A percentile compares a stretch with the other conserved stretches of the same genome.
phyloP scores from a whole-genome alignment of 2,329 filamentous ascomycete species.

The Epichloe aotearoae region DNA sequence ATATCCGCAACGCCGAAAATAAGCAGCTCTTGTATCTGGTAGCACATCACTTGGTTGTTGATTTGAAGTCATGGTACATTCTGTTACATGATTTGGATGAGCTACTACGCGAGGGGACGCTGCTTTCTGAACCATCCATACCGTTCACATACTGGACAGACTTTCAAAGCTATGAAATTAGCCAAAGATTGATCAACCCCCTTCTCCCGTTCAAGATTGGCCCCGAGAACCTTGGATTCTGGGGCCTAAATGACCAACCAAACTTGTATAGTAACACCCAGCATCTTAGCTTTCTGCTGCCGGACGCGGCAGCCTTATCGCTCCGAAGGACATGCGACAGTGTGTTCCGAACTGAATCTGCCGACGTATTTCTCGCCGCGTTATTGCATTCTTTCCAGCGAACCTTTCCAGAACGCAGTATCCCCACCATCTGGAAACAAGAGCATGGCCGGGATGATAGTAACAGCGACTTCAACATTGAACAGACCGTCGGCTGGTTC shows the following conservation, averaged over 20 bases:
- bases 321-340: conserved; percentile 30
- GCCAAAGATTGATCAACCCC: conserved; percentile 16
- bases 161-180: conserved; percentile 27
- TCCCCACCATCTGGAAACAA: conserved; percentile 41
- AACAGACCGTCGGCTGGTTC: conserved; percentile 48
- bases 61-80: conserved; percentile 36
- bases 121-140: conserved; percentile 30
- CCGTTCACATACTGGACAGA: conserved; percentile 38
- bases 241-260: conserved; percentile 26
- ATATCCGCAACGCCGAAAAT: conserved; percentile 31
- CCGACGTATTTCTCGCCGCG: conserved; percentile 40
- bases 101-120: conserved; percentile 29
- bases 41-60: conserved; percentile 39
- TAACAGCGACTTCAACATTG: conserved; percentile 34
- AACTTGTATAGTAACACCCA: conserved; percentile 34
- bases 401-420: conserved; percentile 36
- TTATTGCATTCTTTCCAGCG: conserved; percentile 42
- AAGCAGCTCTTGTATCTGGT: conserved; percentile 35
- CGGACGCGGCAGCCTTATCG: conserved; percentile 26
- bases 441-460: conserved; percentile 34
- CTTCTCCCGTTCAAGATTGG: conserved; percentile 26
- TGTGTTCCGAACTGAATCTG: conserved; percentile 36
- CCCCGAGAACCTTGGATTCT: conserved; percentile 31
- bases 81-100: conserved; percentile 37
- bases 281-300: conserved; percentile 29